phyloP scores from a whole-genome alignment of 1,139 yeast genomes.

The Lodderomyces margitis region DNA sequence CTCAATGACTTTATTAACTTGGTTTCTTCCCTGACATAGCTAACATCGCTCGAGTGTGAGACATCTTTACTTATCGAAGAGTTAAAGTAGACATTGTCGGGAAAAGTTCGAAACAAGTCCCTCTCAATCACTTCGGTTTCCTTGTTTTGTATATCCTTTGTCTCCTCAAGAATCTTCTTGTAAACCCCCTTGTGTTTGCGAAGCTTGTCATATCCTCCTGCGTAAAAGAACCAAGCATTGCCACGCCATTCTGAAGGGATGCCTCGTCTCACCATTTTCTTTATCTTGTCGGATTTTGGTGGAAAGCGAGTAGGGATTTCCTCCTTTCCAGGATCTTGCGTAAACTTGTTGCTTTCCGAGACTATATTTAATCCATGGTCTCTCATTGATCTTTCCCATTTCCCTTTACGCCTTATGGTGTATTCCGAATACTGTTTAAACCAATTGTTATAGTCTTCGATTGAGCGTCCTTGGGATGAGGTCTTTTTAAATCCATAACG shows the following conservation, averaged over 20 bases:
- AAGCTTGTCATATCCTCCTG: conserved; percentile 80
- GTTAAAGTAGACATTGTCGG: conserved; percentile 80
- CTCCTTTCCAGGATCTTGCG: conserved; percentile 26
- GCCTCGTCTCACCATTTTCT: conserved; percentile 83
- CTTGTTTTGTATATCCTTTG: conserved; percentile 50
- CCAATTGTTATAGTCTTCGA: conserved; percentile 70
- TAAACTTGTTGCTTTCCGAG: background rate
- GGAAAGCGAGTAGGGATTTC: conserved; percentile 60
- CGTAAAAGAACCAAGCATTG: conserved; percentile 93
- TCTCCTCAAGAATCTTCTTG: conserved; percentile 59
- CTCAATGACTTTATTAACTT: conserved; percentile 69
- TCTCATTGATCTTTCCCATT: conserved; percentile 69
- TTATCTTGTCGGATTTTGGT: conserved; percentile 76
- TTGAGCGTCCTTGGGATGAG: conserved; percentile 43
- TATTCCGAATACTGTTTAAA: conserved; percentile 65
- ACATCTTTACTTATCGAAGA: conserved; percentile 8
- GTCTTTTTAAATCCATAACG: conserved; percentile 83
- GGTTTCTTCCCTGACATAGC: conserved; percentile 41
- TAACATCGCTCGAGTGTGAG: background rate
- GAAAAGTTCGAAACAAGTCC: conserved; percentile 89
- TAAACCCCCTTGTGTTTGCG: conserved; percentile 72
- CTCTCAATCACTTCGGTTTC: conserved; percentile 93
- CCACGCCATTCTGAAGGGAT: conserved; percentile 98
- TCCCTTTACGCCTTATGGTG: conserved; percentile 59
- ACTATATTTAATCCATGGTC: conserved; percentile 51